phyloP scores from a whole-genome alignment of 306 rosid genomes.

The Ormosia semicastrata region DNA sequence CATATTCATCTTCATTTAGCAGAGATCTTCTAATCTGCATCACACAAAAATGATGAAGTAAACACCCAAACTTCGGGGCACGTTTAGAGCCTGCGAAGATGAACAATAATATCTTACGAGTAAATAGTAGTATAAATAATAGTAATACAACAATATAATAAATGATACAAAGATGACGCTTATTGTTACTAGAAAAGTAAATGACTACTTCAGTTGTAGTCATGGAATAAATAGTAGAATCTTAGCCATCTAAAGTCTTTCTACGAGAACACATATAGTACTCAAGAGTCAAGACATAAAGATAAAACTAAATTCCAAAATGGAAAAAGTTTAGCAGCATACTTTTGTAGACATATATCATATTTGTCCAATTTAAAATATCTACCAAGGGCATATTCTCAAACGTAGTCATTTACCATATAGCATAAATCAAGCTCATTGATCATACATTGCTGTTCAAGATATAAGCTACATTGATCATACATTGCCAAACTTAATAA shows the following conservation, averaged over 20 bases:
- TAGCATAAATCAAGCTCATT: not conserved
- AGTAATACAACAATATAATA: not conserved
- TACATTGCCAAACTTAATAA: not conserved
- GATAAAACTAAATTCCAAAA: not conserved
- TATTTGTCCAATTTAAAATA: not conserved
- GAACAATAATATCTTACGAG: not conserved
- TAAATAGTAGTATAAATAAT: not conserved
- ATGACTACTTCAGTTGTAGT: not conserved
- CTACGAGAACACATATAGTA: not conserved
- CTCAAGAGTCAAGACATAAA: not conserved
- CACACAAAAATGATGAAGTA: slow-evolving; percentile 14
- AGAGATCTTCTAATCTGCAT: slow-evolving; percentile 84
- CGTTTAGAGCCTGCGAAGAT: not conserved
- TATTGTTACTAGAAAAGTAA: not conserved
- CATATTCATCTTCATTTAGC: slow-evolving; percentile 86
- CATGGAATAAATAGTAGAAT: not conserved
- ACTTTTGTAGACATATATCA: not conserved
- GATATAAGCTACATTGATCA: too few species aligned
- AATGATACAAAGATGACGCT: not conserved
- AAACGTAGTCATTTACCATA: not conserved
- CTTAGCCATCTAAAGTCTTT: not conserved
- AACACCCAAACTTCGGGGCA: slow-evolving; percentile 20
- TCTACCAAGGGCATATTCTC: not conserved
- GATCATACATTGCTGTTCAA: not conserved
- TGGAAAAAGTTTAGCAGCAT: not conserved